Evolutionary conservation across 495 filamentous ascomycete genomes (phyloP).

Genomic region (Xylaria palmicola): DNA sequence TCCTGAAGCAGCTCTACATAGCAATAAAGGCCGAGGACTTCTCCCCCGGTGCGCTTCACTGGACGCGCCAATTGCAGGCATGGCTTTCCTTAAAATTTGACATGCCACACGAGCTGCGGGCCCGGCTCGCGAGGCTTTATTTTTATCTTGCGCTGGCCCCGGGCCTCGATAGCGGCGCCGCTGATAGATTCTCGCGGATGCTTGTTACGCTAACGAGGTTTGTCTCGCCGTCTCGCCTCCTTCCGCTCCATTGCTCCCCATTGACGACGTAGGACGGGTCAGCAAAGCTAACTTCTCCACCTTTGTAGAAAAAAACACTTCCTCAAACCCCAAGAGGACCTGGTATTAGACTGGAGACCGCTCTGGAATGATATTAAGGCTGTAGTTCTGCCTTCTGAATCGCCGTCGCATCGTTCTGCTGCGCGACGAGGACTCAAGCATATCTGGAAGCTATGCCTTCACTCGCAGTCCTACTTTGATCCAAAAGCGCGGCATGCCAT

Average conservation of each 20-base stretch:
- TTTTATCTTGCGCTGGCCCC: conserved; percentile 92
- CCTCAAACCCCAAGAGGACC: conserved; percentile 80
- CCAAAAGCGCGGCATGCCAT: conserved; percentile 81
- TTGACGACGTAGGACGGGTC: too few relatives aligned
- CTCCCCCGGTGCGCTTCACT: conserved; percentile 87
- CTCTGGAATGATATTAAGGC: conserved; percentile 88
- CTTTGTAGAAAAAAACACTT: conserved; percentile 85
- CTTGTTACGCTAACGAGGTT: conserved; percentile 91
- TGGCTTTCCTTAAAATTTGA: conserved; percentile 98
- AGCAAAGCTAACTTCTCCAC: conserved; percentile 15
- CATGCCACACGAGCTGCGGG: conserved; percentile 75
- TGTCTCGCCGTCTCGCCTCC: conserved; percentile 30
- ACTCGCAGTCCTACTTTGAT: conserved; percentile 89
- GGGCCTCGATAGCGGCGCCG: conserved; percentile 74
- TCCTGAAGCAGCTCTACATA: conserved; percentile 89
- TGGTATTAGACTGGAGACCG: conserved; percentile 89
- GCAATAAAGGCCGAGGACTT: conserved; percentile 91
- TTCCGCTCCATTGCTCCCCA: too few relatives aligned
- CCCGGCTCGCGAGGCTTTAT: conserved; percentile 84
- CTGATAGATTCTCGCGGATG: conserved; percentile 95
- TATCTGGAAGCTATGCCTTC: conserved; percentile 82
- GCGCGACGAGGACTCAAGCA: conserved; percentile 47
- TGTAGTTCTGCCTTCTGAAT: conserved; percentile 82
- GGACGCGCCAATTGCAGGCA: conserved; percentile 92
- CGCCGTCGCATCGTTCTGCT: conserved; percentile 50